These are phyloP conservation scores for Castanea sativa DNA, from an alignment of 306 rosid species.

Conservation along the genomic window DNA sequence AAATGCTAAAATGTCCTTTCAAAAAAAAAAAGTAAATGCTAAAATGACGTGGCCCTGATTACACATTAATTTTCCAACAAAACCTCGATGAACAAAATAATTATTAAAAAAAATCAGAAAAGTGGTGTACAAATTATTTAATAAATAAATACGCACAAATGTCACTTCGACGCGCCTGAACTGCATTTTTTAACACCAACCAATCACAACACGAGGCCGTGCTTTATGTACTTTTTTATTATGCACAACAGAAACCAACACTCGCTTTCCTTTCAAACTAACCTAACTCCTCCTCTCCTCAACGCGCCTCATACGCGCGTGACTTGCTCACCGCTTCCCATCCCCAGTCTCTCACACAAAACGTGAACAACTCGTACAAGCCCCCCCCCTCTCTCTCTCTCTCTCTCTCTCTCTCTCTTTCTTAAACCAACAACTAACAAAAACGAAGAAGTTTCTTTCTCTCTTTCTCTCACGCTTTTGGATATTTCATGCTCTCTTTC, in stretches of 20 bases:
- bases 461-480: constrained; percentile 21
- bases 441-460: constrained; percentile 35
- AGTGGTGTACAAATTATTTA: not conserved
- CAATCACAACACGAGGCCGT: constrained; percentile 26
- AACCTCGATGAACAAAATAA: not conserved
- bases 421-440: constrained; percentile 44
- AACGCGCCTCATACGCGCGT: constrained; percentile 46
- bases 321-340: not conserved
- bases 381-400: constrained; percentile 19
- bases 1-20: constrained; percentile 21
- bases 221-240: constrained; percentile 37
- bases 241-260: constrained; percentile 39
- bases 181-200: not conserved
- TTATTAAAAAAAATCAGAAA: not conserved
- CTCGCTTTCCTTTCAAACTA: constrained; percentile 19
- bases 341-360: not conserved
- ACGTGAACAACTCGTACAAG: constrained; percentile 53
- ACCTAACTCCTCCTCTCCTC: not conserved
- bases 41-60: constrained; percentile 26
- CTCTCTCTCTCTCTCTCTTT: constrained; percentile 35
- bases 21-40: constrained; percentile 1
- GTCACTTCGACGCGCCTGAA: constrained; percentile 28
- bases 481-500: constrained; percentile 50
- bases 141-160: not conserved
- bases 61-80: constrained; percentile 7